Conservation (phyloP, 1,284 basidiomycete species). For the Tilletia caries region DNA sequence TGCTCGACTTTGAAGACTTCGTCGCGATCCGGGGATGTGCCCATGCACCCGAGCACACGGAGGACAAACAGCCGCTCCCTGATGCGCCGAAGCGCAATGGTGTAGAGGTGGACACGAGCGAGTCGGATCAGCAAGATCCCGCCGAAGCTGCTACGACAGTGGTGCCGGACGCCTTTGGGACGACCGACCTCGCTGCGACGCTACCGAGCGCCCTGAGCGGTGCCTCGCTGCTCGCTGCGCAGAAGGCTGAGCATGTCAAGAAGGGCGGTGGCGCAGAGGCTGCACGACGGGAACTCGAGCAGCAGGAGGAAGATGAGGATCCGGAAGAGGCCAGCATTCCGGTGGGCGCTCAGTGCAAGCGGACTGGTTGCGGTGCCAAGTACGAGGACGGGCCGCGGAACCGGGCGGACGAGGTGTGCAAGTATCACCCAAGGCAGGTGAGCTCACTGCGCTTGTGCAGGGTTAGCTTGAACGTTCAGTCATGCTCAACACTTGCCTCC, state of each 20-base stretch:
- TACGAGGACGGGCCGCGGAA: conserved; percentile 28
- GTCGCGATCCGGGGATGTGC: conserved; percentile 44
- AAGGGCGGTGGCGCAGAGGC: neutral
- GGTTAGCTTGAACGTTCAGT: neutral
- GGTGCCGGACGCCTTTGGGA: neutral
- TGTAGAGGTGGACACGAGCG: neutral
- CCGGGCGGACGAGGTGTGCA: conserved; percentile 33
- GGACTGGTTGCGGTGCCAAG: conserved; percentile 32
- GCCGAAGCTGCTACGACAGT: neutral
- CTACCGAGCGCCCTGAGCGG: neutral
- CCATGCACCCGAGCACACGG: conserved; percentile 31
- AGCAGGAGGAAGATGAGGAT: neutral
- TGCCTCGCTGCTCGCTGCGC: conserved; percentile 2
- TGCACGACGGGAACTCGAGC: neutral
- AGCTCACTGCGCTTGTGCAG: neutral
- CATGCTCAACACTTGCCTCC: conserved; percentile 20
- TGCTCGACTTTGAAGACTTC: conserved; percentile 53
- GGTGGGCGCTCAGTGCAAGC: conserved; percentile 32
- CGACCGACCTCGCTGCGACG: neutral
- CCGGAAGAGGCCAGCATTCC: conserved; percentile 23
- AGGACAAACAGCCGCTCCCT: conserved; percentile 34
- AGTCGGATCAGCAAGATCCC: neutral
- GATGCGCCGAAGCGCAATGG: neutral
- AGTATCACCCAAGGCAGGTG: conserved; percentile 29
- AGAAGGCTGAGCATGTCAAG: neutral